A percentile compares a stretch with the other conserved stretches of the same genome.
These are phyloP conservation scores for Phytopythium cucurbitacearum DNA, from an alignment of 352 stramenopile genomes.

Conservation along the genomic window DNA sequence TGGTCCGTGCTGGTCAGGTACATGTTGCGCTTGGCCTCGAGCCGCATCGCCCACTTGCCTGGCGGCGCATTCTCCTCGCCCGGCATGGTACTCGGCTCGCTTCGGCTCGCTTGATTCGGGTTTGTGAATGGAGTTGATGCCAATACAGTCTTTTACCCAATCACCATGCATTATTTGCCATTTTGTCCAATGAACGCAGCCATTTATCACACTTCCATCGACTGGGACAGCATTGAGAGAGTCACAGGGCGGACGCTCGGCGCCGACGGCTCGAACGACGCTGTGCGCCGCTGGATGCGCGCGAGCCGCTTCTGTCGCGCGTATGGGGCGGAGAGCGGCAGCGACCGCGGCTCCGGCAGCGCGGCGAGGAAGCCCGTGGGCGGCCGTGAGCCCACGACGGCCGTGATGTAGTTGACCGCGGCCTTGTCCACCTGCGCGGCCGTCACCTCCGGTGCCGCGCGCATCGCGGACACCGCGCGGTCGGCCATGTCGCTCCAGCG, in stretches of 20 bases:
- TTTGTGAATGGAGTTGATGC: constrained; percentile 7
- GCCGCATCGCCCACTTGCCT: constrained; percentile 59
- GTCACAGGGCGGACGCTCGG: not conserved
- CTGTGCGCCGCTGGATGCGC: constrained; percentile 19
- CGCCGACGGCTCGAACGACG: constrained; percentile 8
- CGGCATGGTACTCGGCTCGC: constrained; percentile 19
- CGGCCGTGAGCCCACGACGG: constrained; percentile 46
- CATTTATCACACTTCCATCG: constrained; percentile 3
- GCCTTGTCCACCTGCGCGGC: constrained; percentile 36
- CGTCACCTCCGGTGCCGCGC: constrained; percentile 27
- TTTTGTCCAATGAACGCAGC: too few relatives aligned
- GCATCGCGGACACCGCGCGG: constrained; percentile 40
- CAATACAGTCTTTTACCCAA: constrained; percentile 8
- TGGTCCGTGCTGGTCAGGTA: constrained; percentile 80
- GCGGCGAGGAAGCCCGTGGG: constrained; percentile 41
- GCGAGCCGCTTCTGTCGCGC: constrained; percentile 24
- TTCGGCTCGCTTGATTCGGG: not conserved
- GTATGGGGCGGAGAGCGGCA: constrained; percentile 32
- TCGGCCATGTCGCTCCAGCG: constrained; percentile 46
- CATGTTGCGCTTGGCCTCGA: constrained; percentile 79
- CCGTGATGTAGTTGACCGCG: constrained; percentile 59
- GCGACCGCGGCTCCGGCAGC: constrained; percentile 36
- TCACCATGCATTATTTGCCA: not conserved
- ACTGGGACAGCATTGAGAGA: not conserved
- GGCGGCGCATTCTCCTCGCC: constrained; percentile 33